phyloP scores from a whole-genome alignment of 495 filamentous ascomycete species.

The Pyrenula massariospora region DNA sequence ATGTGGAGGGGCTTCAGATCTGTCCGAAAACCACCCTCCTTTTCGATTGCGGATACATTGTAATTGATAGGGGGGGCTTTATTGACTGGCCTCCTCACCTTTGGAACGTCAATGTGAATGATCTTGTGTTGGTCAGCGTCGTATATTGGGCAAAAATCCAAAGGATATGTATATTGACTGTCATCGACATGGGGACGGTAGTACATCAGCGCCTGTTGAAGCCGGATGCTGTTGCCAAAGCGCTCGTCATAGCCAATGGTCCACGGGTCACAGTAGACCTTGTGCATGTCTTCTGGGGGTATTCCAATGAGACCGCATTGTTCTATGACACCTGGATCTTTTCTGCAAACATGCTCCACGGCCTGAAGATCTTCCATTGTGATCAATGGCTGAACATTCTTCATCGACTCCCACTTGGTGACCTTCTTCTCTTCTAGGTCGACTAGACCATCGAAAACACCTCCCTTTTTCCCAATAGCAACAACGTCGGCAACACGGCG shows the following conservation, averaged over 20 bases:
- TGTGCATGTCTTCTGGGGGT: conserved; percentile 73
- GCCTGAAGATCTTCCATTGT: conserved; percentile 89
- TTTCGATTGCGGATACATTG: conserved; percentile 59
- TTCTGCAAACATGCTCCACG: conserved; percentile 71
- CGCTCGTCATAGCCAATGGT: conserved; percentile 93
- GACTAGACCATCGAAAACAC: conserved; percentile 77
- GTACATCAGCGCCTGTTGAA: conserved; percentile 94
- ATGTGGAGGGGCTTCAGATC: conserved; percentile 90
- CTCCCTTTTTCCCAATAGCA: conserved; percentile 67
- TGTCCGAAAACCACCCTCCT: conserved; percentile 63
- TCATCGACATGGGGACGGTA: conserved; percentile 81
- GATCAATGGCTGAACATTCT: conserved; percentile 81
- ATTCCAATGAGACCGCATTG: conserved; percentile 87
- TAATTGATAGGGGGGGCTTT: conserved; percentile 70
- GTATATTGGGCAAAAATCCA: conserved; percentile 92
- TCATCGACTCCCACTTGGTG: conserved; percentile 61
- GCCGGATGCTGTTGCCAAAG: conserved; percentile 65
- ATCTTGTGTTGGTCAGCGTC: conserved; percentile 75
- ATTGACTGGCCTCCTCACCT: conserved; percentile 66
- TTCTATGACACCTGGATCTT: conserved; percentile 82
- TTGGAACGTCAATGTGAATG: conserved; percentile 80
- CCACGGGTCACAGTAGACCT: conserved; percentile 91
- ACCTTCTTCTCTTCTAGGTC: conserved; percentile 64
- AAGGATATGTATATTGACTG: conserved; percentile 80
- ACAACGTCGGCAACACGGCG: conserved; percentile 72